These are phyloP conservation scores for Lactarius trivialis DNA, from an alignment of 768 basidiomycete genomes.

Conservation along the genomic window DNA sequence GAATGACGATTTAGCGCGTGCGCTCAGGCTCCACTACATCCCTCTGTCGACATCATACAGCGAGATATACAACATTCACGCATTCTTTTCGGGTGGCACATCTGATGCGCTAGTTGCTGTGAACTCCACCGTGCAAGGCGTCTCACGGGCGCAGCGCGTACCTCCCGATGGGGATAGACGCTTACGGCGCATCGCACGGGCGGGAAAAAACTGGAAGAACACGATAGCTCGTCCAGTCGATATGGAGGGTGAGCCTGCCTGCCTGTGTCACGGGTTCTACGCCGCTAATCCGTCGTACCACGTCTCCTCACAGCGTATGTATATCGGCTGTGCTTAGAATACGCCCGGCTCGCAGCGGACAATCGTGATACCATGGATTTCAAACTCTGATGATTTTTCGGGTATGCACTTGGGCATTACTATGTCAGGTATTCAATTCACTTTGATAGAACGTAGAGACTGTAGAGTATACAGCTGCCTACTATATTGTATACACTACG, in stretches of 20 bases:
- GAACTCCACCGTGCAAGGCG: constrained; percentile 39
- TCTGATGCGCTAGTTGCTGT: constrained; percentile 46
- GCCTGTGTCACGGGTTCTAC: constrained; percentile 1
- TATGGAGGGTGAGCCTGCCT: constrained; percentile 72
- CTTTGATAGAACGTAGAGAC: constrained; percentile 1
- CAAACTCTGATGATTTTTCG: not conserved
- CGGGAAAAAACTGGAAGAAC: constrained; percentile 91
- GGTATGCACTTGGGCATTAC: not conserved
- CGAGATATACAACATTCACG: constrained; percentile 90
- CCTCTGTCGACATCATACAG: constrained; percentile 80
- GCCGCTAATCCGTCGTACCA: constrained; percentile 15
- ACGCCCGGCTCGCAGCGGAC: constrained; percentile 78
- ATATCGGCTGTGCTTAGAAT: constrained; percentile 83
- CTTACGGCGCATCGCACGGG: constrained; percentile 75
- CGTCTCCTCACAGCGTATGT: constrained; percentile 58
- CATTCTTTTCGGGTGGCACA: constrained; percentile 87
- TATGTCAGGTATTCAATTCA: not conserved
- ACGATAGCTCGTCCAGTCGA: constrained; percentile 77
- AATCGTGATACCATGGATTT: constrained; percentile 68
- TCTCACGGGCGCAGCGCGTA: constrained; percentile 32
- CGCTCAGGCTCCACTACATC: constrained; percentile 83
- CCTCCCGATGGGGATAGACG: constrained; percentile 60
- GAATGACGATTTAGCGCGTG: not conserved
- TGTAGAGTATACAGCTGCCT: not conserved
- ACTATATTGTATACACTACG: not conserved